These are phyloP conservation scores for Dryas octopetala DNA, from an alignment of 306 rosid genomes.

Conservation along the genomic window DNA sequence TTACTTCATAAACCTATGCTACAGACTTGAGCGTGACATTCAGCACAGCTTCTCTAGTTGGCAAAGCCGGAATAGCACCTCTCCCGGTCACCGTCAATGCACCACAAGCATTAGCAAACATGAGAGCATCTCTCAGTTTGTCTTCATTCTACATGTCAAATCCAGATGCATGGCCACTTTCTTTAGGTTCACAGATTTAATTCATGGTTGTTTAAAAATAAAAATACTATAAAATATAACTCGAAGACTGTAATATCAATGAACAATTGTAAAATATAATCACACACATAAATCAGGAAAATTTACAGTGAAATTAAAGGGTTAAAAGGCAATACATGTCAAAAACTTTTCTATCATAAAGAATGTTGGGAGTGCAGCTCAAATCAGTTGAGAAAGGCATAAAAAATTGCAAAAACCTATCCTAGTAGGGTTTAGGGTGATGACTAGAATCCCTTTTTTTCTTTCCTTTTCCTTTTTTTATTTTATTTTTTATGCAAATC, in stretches of 20 bases:
- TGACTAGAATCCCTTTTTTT: no score
- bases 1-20: constrained; percentile 28
- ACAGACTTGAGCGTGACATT: constrained; percentile 57
- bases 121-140: constrained; percentile 73
- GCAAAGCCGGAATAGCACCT: constrained; percentile 98
- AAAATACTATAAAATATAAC: neutral
- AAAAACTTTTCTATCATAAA: neutral
- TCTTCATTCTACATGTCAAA: constrained; percentile 68
- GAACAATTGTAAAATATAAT: neutral
- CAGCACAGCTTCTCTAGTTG: constrained; percentile 70
- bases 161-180: constrained; percentile 4
- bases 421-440: no score
- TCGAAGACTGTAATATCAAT: neutral
- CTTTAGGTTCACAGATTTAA: neutral
- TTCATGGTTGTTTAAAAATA: neutral
- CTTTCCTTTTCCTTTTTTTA: no score
- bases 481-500: neutral
- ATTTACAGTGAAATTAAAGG: neutral
- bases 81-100: constrained; percentile 88
- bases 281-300: neutral
- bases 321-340: neutral
- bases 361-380: neutral
- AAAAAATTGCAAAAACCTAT: no score
- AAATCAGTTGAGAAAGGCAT: no score
- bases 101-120: constrained; percentile 92